Evolutionary conservation across 768 basidiomycete species (phyloP), one percentile per base, ranked within the genome.

Genomic region (Lanmaoa rubissima): DNA sequence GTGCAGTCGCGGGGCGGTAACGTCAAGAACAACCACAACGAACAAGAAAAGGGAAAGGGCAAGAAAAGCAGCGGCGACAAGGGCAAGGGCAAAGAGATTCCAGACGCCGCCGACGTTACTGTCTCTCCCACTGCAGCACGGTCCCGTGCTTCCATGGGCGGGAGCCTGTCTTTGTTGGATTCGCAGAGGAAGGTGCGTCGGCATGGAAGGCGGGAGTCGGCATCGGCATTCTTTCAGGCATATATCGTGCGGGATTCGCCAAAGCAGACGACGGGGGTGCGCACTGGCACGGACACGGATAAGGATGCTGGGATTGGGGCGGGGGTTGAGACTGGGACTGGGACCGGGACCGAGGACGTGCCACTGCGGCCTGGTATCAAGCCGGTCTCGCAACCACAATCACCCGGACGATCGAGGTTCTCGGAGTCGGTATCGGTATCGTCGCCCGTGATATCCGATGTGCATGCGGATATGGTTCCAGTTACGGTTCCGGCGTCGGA

Each of bases 171-270:
- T 5, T 19, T n/a, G 24, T 17, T 24, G 11, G 42, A 38, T 39
- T 48, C 26, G 5, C 61, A 46, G 39, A 3, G 9, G 24, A 13
- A 46, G 44, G 36, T 26, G 32, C 40, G 41, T 39, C n/a, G 19
- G 16, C 53, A 52, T 46, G 44, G 6, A 12, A 43, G 62, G 3
- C 51, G 66, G 32, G 54, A 51, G 35, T 63, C 66, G 17, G 45
- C 51, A 19, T 54, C 63, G 14, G 51, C 56, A 8, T 38, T 34
- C 34, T 67, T 67, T n/a, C 53, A 59, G 53, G 44, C 59, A 31
- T 69, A 39, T 43, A 66, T 67, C 10, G 54, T 67, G 17, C 59
- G 56, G 26, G 40, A 53, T 9, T 38, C 55, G 19, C 51, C 53
- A 11, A 54, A 12, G 53, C 40, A n/a, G 38, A 12, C 13, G 17